These are phyloP conservation scores for Chlorella variabilis DNA, from an alignment of 163 green algal species.

Conservation along the genomic window DNA sequence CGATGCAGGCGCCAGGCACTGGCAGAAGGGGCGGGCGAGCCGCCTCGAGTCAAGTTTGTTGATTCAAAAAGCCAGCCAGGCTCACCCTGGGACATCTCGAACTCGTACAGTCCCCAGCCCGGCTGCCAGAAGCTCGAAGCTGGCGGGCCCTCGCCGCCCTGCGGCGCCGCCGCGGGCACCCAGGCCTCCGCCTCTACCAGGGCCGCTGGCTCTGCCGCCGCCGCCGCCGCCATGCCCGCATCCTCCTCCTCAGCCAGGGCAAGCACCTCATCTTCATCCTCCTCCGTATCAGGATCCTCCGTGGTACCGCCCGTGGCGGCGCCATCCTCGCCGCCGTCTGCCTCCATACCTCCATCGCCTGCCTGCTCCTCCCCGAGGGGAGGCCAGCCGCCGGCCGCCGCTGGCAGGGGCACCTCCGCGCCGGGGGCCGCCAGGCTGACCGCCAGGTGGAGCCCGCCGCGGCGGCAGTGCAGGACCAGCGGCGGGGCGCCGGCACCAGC, in stretches of 20 bases:
- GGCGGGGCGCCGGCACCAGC: background rate
- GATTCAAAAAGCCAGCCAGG: background rate
- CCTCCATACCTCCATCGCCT: too few species aligned
- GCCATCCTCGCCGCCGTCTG: background rate
- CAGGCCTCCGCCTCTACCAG: background rate
- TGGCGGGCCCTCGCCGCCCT: background rate
- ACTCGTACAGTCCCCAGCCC: constrained; percentile 29
- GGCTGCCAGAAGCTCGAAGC: background rate
- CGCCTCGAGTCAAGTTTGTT: background rate
- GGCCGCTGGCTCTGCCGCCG: too few species aligned
- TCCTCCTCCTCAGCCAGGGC: background rate
- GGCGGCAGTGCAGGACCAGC: constrained; percentile 15
- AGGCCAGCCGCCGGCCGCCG: too few species aligned
- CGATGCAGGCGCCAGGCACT: background rate
- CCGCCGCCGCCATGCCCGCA: background rate
- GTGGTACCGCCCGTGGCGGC: background rate
- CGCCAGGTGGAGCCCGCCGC: background rate
- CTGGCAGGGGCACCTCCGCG: background rate
- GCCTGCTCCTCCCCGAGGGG: too few species aligned
- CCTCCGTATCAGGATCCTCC: background rate
- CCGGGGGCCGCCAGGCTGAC: background rate
- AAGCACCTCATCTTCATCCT: too few species aligned
- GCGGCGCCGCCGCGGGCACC: constrained; percentile 1
- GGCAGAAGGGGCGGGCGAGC: background rate
- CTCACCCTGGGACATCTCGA: constrained; percentile 12